Evolutionary conservation across 345 rosid genomes (phyloP).

Genomic region (Populus ilicifolia): DNA sequence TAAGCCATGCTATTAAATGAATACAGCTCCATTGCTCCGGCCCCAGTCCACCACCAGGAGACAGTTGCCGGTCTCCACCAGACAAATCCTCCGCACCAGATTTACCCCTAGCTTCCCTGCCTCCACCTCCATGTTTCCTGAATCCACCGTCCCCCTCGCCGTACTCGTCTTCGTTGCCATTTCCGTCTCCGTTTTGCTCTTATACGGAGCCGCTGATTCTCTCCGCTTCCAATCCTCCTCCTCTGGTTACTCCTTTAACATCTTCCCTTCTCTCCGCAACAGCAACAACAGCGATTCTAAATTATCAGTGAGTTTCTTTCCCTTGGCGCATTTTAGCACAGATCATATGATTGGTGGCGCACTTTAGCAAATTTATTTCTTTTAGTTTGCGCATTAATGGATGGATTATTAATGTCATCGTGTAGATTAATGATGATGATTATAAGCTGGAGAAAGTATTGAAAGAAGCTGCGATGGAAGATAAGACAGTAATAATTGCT

Average conservation of each 20-base stretch:
- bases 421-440: slow-evolving; percentile 14
- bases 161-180: slow-evolving; percentile 20
- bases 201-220: slow-evolving; percentile 31
- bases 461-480: slow-evolving; percentile 52
- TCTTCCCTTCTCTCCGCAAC: not conserved
- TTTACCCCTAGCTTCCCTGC: not conserved
- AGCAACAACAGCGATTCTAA: not conserved
- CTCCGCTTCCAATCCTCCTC: slow-evolving; percentile 19
- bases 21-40: slow-evolving; percentile 2
- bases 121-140: slow-evolving; percentile 15
- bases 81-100: not conserved
- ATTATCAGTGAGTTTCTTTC: slow-evolving; percentile 8
- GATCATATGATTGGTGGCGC: not conserved
- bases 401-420: not conserved
- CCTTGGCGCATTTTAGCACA: not conserved
- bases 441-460: slow-evolving; percentile 54
- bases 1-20: slow-evolving; percentile 1
- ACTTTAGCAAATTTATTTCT: not conserved
- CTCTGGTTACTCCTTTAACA: slow-evolving; percentile 15
- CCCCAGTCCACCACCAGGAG: slow-evolving; percentile 6
- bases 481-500: slow-evolving; percentile 66
- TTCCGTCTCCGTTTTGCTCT: slow-evolving; percentile 26
- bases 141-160: slow-evolving; percentile 19
- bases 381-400: not conserved
- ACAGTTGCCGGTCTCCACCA: not conserved